Evolutionary conservation across 345 rosid species (phyloP).

Genomic region (Salix udensis): DNA sequence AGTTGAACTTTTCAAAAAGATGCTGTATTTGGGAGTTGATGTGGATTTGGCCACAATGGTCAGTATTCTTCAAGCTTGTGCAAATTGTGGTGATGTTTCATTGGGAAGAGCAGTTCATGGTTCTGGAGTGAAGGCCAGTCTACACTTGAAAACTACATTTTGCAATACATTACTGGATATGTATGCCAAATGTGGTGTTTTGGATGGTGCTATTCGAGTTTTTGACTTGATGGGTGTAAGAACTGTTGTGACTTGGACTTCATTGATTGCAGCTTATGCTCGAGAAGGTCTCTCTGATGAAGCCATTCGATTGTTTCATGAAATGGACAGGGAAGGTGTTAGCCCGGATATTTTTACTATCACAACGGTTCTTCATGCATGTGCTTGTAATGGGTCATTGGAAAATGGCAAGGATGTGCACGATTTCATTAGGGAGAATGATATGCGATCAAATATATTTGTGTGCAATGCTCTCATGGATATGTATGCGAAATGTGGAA

Average conservation of each 20-base stretch:
- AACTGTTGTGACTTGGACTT: conserved; percentile 69
- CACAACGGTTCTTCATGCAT: conserved; percentile 58
- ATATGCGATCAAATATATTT: conserved; percentile 43
- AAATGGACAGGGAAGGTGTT: conserved; percentile 50
- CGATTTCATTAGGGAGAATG: conserved; percentile 42
- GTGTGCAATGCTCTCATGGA: conserved; percentile 66
- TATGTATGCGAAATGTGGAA: conserved; percentile 78
- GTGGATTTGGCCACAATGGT: conserved; percentile 51
- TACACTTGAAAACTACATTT: conserved; percentile 31
- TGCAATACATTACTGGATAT: conserved; percentile 56
- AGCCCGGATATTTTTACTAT: conserved; percentile 49
- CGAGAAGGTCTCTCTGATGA: conserved; percentile 47
- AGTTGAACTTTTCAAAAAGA: conserved; percentile 35
- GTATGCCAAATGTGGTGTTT: conserved; percentile 60
- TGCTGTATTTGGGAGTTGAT: conserved; percentile 37
- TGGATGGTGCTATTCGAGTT: conserved; percentile 42
- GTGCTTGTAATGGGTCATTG: conserved; percentile 52
- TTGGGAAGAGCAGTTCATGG: conserved; percentile 51
- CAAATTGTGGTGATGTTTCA: conserved; percentile 24
- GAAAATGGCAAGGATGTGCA: conserved; percentile 57
- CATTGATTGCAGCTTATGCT: conserved; percentile 69
- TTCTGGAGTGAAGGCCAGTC: conserved; percentile 43
- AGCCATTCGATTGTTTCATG: conserved; percentile 47
- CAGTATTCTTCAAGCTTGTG: conserved; percentile 54
- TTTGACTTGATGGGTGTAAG: conserved; percentile 46